These are phyloP conservation scores for Kwoniella sp. DNA, from an alignment of 768 basidiomycete genomes.

Conservation along the genomic window DNA sequence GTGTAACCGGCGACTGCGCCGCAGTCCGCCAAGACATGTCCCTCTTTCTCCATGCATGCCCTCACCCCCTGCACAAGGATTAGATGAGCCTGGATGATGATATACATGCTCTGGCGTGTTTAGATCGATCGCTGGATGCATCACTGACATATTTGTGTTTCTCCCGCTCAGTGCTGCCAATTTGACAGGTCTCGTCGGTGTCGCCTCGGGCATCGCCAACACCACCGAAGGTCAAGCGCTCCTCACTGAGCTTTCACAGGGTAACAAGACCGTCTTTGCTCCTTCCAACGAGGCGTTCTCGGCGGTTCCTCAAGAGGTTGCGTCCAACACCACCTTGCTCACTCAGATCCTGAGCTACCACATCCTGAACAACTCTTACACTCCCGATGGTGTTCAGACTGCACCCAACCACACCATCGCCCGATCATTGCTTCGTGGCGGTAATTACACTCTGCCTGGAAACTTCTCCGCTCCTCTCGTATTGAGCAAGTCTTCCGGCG, in stretches of 20 bases:
- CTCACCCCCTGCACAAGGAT: no score
- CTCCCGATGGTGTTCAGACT: conserved; percentile 56
- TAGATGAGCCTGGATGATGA: no score
- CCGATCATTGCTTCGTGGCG: conserved; percentile 65
- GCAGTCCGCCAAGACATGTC: not conserved
- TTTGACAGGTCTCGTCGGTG: conserved; percentile 55
- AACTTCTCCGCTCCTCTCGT: conserved; percentile 55
- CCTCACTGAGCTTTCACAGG: conserved; percentile 55
- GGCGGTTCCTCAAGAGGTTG: conserved; percentile 55
- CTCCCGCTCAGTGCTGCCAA: conserved; percentile 25
- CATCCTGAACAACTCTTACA: conserved; percentile 63
- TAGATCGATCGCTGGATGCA: not conserved
- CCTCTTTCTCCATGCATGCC: not conserved
- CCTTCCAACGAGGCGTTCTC: conserved; percentile 63
- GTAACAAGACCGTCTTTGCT: conserved; percentile 62
- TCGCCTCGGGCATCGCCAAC: conserved; percentile 59
- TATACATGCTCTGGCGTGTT: not conserved
- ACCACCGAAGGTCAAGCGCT: conserved; percentile 60
- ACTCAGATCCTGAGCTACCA: conserved; percentile 61
- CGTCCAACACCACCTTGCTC: conserved; percentile 56
- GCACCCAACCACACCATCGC: conserved; percentile 68
- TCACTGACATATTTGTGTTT: not conserved
- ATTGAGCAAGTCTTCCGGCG: conserved; percentile 23
- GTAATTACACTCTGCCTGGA: conserved; percentile 64
- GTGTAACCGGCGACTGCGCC: not conserved